Evolutionary conservation across 371 early-diverging fungal genomes (phyloP).

Genomic region (Circinella minor): DNA sequence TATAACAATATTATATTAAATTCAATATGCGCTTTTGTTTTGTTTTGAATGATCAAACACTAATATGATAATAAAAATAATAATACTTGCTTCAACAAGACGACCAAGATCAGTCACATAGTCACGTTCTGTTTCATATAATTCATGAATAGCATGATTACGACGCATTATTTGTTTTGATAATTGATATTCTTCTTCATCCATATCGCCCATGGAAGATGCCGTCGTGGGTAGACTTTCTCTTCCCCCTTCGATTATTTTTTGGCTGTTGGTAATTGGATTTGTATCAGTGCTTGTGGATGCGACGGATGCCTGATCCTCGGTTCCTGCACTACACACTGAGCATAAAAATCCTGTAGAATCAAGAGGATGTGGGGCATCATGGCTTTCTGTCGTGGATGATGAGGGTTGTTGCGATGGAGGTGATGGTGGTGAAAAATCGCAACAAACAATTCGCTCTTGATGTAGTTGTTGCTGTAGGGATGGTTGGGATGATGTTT

Average conservation of each 20-base stretch:
- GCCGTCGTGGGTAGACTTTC: not conserved
- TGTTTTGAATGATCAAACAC: not conserved
- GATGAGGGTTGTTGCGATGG: not conserved
- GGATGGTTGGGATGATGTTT: no score
- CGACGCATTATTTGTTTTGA: slow-evolving; percentile 31
- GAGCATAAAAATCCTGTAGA: slow-evolving; percentile 5
- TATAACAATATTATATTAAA: not conserved
- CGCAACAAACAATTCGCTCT: not conserved
- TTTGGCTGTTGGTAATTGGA: not conserved
- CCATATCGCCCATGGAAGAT: not conserved
- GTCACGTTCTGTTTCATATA: slow-evolving; percentile 50
- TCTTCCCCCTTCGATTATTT: no score
- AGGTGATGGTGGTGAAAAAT: not conserved
- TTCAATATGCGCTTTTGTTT: not conserved
- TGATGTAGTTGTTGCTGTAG: not conserved
- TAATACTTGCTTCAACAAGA: slow-evolving; percentile 40
- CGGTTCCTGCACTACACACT: slow-evolving; percentile 4
- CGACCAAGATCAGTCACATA: slow-evolving; percentile 44
- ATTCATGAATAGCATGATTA: slow-evolving; percentile 46
- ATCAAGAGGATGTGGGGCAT: not conserved
- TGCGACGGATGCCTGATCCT: not conserved
- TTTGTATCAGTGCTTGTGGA: not conserved
- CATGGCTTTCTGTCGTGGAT: not conserved
- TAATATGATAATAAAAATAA: not conserved
- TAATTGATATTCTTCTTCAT: slow-evolving; percentile 1